Base-by-base conservation (phyloP, 345 rosid genomes). In the Fremontodendron californicum region DNA sequence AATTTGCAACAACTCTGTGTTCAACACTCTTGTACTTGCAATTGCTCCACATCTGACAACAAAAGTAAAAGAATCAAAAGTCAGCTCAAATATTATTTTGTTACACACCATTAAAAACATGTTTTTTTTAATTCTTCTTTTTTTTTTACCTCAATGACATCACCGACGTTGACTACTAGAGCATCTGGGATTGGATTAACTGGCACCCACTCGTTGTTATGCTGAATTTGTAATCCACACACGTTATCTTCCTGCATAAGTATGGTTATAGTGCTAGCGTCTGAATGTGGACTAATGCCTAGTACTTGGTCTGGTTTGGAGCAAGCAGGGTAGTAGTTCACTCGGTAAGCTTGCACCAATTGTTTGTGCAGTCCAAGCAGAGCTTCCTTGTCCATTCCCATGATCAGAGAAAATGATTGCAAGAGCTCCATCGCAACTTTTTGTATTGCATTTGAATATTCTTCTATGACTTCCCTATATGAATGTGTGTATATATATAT, bases 241-340 rank as follows among this genome's bases (percentile, higher is more conserved):
- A 45, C 18, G 29, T 79, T 33, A 60, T 75, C 51, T 3, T 60
- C 75, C 60, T 79, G 83, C 49, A 8, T 77, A 35, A 79, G 76
- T 40, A 84, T 23, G 73, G 78, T 18, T 31, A 81, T 65, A 48
- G 76, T 70, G 31, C 79, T 52, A 8, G 79, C 48, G 71, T 71
- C 80, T 2, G 80, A 84, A 76, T 73, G 80, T 13, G 78, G 78
- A 61, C 80, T 79, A n/a, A 75, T 12, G 13, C 80, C 83, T 15
- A 71, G 27, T 13, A 82, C 85, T 55, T 29, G 42, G 21, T 78
- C 74, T 16, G 83, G 77, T 33, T 13, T 66, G 40, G 29, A 9
- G 69, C 82, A 82, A n/a, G 71, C 33, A 9, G 83, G 79, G 29
- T 83, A 80, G 75, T 77, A 83, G 63, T 80, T 77, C 37, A 78